Evolutionary conservation across 1,284 basidiomycete genomes (phyloP), one percentile per base, ranked within the genome.

Genomic region (Pholiota adiposa): DNA sequence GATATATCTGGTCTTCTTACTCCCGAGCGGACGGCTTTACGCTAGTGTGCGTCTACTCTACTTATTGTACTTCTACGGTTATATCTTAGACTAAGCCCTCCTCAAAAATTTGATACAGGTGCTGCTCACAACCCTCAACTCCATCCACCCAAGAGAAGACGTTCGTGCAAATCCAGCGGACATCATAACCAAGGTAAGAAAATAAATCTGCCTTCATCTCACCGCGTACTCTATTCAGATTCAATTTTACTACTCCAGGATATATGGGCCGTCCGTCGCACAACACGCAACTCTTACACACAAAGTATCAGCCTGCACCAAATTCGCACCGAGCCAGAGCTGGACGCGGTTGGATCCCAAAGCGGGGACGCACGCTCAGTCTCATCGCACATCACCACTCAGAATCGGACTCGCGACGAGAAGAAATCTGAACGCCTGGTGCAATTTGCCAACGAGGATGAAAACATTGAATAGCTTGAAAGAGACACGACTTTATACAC

Each of bases 1-100:
- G 5, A 38, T 63, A 6, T 69, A 65, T 48, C 12, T 58, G 5
- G 51, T 66, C 27, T 69, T 70, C 51, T 58, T 63, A 1, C 27
- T 69, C 2, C 60, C 68, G 1, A 57, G 69, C 12, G 65, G 68
- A 31, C 66, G 68, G 11, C 51, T 70, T 33, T 70, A 70, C 55
- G 62, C 67, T 1, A 63, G 55, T 25, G 69, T 69, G 9, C 43
- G 51, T 34, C 36, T 21, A 19, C 31, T 43, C 27, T 16, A 12
- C 51, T 40, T 25, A 3, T 34, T 4, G 31, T n/a, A 12, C 12
- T 29, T n/a, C 33, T 11, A 2, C 14, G 14, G 16, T 34, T 40
- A 7, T 21, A 4, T 16, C 7, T 41, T 33, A 33, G 18, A 18
- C 19, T 23, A 40, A 9, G 2, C 18, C 18, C 11, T 31, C 5